A percentile compares a stretch with the other conserved stretches of the same genome.
These are phyloP conservation scores for Xylaria arbuscula DNA, from an alignment of 2,329 filamentous ascomycete genomes.

Conservation along the genomic window DNA sequence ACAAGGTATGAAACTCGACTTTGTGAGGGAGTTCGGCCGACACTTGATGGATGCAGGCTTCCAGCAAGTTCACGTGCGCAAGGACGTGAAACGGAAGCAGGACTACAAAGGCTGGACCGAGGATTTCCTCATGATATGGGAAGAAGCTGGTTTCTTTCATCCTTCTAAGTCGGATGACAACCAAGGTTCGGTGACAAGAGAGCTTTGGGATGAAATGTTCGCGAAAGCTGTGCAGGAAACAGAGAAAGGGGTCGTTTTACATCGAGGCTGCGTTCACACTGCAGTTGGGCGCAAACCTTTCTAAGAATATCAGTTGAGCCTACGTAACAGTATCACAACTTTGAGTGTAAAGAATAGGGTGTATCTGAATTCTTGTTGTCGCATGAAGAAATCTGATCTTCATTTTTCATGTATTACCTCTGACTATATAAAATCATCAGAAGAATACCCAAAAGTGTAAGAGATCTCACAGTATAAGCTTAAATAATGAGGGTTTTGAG, in stretches of 20 bases:
- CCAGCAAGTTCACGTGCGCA: constrained; percentile 14
- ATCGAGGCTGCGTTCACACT: constrained; percentile 32
- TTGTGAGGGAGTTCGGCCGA: not conserved
- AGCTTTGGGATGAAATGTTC: constrained; percentile 40
- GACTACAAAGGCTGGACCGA: constrained; percentile 46
- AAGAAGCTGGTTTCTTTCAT: constrained; percentile 41
- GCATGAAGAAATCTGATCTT: too few relatives aligned
- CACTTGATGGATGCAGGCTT: constrained; percentile 2
- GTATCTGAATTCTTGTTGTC: too few relatives aligned
- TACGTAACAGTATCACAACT: too few relatives aligned
- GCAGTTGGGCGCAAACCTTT: constrained; percentile 24
- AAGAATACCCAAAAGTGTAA: too few relatives aligned
- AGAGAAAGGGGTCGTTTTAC: constrained; percentile 42
- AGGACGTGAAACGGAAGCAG: constrained; percentile 17
- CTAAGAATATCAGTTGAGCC: too few relatives aligned
- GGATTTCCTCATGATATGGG: constrained; percentile 45
- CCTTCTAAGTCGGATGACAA: constrained; percentile 36
- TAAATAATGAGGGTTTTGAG: too few relatives aligned
- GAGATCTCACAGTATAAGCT: too few relatives aligned
- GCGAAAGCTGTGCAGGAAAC: constrained; percentile 42
- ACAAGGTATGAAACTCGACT: not conserved
- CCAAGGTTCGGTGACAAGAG: constrained; percentile 38
- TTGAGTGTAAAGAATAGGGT: too few relatives aligned
- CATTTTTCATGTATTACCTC: too few relatives aligned
- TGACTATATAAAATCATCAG: too few relatives aligned